A percentile compares a stretch with the other conserved stretches of the same genome.
These are phyloP conservation scores for Medicago truncatula DNA, from an alignment of 306 rosid genomes.

Conservation along the genomic window DNA sequence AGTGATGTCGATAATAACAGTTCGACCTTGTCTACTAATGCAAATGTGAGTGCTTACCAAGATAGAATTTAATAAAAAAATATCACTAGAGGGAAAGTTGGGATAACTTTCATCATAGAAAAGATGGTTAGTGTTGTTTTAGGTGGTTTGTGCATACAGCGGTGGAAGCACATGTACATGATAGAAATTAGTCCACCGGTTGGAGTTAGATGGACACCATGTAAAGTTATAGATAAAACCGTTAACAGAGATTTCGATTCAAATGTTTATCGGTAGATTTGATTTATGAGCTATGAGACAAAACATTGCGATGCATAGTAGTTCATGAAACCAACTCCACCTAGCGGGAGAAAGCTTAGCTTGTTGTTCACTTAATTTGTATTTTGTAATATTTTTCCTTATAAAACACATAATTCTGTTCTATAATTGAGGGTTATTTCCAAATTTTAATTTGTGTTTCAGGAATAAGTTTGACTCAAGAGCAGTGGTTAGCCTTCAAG, in stretches of 20 bases:
- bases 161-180: neutral
- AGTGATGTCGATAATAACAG: neutral
- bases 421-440: slow-evolving; percentile 15
- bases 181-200: neutral
- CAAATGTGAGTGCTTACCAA: neutral
- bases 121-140: neutral
- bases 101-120: neutral
- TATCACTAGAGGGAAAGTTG: neutral
- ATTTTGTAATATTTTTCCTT: neutral
- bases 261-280: neutral
- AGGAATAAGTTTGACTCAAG: slow-evolving; percentile 95
- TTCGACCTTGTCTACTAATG: neutral
- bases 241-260: neutral
- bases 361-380: slow-evolving; percentile 11
- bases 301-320: neutral
- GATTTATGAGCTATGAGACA: neutral
- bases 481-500: slow-evolving; percentile 81
- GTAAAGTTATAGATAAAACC: neutral
- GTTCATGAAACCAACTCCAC: neutral
- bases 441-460: slow-evolving; percentile 34
- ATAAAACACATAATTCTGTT: neutral
- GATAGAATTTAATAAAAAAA: neutral
- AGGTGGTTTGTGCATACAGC: neutral
- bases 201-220: neutral
- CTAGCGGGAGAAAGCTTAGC: neutral